These are phyloP conservation scores for Skeletonema menzelii DNA, from an alignment of 108 stramenopile genomes.

Conservation along the genomic window DNA sequence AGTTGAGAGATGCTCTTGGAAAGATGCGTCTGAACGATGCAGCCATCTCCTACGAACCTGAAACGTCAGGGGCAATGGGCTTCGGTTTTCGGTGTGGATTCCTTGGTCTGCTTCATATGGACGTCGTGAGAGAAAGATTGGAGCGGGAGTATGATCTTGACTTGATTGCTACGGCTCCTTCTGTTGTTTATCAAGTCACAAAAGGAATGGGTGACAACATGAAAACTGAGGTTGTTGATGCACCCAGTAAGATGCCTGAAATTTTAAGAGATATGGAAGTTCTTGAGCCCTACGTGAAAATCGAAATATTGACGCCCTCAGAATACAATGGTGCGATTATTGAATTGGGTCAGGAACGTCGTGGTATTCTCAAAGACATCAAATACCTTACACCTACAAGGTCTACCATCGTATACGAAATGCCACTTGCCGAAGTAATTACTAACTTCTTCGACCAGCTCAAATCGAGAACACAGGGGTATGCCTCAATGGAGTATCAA, in stretches of 20 bases:
- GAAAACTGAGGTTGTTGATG: slow-evolving; percentile 71
- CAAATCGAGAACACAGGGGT: slow-evolving; percentile 96
- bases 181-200: slow-evolving; percentile 92
- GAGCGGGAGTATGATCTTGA: slow-evolving; percentile 94
- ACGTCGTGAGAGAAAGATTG: slow-evolving; percentile 96
- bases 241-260: slow-evolving; percentile 96
- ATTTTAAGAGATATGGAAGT: slow-evolving; percentile 65
- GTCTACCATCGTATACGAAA: slow-evolving; percentile 87
- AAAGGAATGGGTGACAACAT: slow-evolving; percentile 48
- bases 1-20: slow-evolving; percentile 86
- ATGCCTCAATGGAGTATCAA: slow-evolving; percentile 97
- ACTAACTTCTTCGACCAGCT: slow-evolving; percentile 96
- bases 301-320: slow-evolving; percentile 85
- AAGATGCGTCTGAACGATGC: slow-evolving; percentile 96
- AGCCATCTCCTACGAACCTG: slow-evolving; percentile 83
- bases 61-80: slow-evolving; percentile 88
- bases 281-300: slow-evolving; percentile 90
- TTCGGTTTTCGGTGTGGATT: slow-evolving; percentile 97
- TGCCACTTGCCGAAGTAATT: slow-evolving; percentile 72
- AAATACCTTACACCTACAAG: slow-evolving; percentile 95
- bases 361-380: slow-evolving; percentile 88
- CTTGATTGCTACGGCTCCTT: slow-evolving; percentile 97
- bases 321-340: slow-evolving; percentile 89
- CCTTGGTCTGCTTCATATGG: slow-evolving; percentile 98
- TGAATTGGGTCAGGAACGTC: slow-evolving; percentile 87